Evolutionary conservation across 2,329 filamentous ascomycete genomes (phyloP).

Genomic region (Daldinia sp.): DNA sequence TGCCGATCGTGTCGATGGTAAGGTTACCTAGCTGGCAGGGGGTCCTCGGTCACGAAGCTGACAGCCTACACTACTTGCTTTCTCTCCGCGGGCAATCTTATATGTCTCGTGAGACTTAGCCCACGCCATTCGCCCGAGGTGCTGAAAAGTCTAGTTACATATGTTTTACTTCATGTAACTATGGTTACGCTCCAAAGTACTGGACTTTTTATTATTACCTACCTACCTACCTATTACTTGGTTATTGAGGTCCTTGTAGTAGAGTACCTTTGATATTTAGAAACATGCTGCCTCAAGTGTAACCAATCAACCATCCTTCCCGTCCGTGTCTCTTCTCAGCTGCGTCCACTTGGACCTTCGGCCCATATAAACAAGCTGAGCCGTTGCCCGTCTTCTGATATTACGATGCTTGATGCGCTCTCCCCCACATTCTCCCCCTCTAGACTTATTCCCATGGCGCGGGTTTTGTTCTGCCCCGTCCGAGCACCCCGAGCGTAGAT

Average conservation of each 20-base stretch:
- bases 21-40: slow-evolving; percentile 8
- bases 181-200: background rate
- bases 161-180: background rate
- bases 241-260: background rate
- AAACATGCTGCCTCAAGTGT: background rate
- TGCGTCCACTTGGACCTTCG: background rate
- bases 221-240: no score
- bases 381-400: background rate
- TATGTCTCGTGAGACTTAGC: background rate
- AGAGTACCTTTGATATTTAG: no score
- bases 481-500: slow-evolving; percentile 12
- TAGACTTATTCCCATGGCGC: slow-evolving; percentile 5
- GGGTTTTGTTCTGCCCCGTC: slow-evolving; percentile 1
- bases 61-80: slow-evolving; percentile 6
- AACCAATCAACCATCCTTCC: background rate
- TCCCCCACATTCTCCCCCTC: background rate
- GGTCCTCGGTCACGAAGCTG: slow-evolving; percentile 24
- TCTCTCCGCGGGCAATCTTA: background rate
- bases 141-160: background rate
- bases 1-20: slow-evolving; percentile 7
- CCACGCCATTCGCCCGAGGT: background rate
- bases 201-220: no score
- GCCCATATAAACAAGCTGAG: background rate
- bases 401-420: background rate
- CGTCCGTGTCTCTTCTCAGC: background rate